phyloP scores from a whole-genome alignment of 2,329 filamentous ascomycete species.

The Alternaria viburni region DNA sequence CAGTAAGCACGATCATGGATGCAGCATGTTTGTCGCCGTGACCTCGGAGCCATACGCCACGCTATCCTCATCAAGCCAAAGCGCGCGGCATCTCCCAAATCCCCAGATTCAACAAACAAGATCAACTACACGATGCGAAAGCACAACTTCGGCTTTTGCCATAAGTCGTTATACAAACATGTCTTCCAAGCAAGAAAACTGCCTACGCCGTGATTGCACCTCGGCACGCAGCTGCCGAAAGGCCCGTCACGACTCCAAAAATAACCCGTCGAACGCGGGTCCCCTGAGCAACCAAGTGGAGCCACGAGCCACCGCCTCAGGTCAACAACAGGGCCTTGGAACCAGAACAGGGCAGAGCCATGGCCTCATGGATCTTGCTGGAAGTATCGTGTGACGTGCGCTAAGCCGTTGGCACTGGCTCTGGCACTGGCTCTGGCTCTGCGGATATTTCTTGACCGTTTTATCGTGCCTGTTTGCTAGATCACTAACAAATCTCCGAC shows the following conservation, averaged over 20 bases:
- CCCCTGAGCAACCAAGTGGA: slow-evolving; percentile 27
- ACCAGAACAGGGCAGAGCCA: neutral
- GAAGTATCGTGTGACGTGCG: slow-evolving; percentile 11
- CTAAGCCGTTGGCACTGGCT: neutral
- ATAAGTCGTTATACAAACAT: neutral
- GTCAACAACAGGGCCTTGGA: neutral
- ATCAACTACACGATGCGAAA: neutral
- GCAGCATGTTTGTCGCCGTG: neutral
- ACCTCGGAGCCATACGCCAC: neutral
- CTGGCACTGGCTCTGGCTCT: neutral
- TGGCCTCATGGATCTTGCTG: neutral
- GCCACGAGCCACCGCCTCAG: slow-evolving; percentile 17
- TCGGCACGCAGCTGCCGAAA: neutral
- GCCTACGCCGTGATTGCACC: neutral
- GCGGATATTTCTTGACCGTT: slow-evolving; percentile 3
- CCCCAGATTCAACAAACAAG: neutral
- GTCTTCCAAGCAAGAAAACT: neutral
- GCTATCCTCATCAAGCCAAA: slow-evolving; percentile 1
- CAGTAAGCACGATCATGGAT: neutral
- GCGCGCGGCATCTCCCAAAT: neutral
- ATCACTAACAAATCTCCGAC: neutral
- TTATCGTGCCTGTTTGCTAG: neutral
- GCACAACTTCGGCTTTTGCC: neutral
- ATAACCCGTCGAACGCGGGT: slow-evolving; percentile 14
- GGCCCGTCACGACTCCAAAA: slow-evolving; percentile 21